Evolutionary conservation across 2,329 filamentous ascomycete genomes (phyloP).

Genomic region (Stagonosporopsis cucurbitacearum): DNA sequence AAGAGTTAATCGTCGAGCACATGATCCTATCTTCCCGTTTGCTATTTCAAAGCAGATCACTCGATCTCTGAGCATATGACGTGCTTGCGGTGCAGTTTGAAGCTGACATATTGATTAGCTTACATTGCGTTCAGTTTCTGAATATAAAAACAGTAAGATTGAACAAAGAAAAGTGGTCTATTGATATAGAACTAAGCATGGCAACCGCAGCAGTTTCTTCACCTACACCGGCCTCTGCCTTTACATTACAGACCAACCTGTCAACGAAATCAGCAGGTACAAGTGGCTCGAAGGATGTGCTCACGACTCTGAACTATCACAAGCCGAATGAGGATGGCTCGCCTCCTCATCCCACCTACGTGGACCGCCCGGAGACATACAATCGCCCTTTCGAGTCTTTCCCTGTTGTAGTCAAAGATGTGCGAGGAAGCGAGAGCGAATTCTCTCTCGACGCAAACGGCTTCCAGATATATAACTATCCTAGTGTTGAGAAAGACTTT

Average conservation of each 20-base stretch:
- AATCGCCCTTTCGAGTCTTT: conserved; percentile 38
- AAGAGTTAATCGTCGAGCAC: not conserved
- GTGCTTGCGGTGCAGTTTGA: conserved; percentile 43
- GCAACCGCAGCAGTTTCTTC: conserved; percentile 38
- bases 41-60: conserved; percentile 30
- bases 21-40: not conserved
- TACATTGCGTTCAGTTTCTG: not conserved
- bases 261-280: conserved; percentile 1
- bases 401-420: conserved; percentile 50
- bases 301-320: conserved; percentile 37
- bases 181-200: conserved; percentile 21
- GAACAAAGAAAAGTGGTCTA: not conserved
- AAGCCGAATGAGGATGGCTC: conserved; percentile 41
- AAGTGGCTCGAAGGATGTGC: conserved; percentile 29
- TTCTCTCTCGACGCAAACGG: conserved; percentile 53
- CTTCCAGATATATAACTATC: conserved; percentile 44
- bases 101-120: conserved; percentile 33
- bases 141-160: conserved; percentile 8
- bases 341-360: conserved; percentile 37
- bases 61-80: conserved; percentile 27
- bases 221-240: conserved; percentile 27
- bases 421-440: conserved; percentile 53
- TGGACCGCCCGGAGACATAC: conserved; percentile 44
- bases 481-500: conserved; percentile 45
- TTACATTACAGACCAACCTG: conserved; percentile 22